Evolutionary conservation across 2,329 filamentous ascomycete species (phyloP).

Genomic region (Didymella segeticola): DNA sequence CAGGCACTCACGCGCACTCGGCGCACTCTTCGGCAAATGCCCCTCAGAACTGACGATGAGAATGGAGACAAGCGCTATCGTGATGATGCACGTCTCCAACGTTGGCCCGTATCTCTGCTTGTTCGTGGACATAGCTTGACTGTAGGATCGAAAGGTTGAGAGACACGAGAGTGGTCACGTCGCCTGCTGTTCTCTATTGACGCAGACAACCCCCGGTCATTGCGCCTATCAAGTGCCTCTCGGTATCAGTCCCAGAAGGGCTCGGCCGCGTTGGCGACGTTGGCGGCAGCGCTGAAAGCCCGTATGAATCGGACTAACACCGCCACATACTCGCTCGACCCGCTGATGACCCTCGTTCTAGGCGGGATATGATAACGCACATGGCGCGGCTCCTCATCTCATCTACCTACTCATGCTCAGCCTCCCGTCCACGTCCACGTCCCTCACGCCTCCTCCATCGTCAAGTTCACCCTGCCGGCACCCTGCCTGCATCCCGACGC

Average conservation of each 20-base stretch:
- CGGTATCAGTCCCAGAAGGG: constrained; percentile 14
- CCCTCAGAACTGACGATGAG: constrained; percentile 2
- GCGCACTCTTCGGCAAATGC: constrained; percentile 2
- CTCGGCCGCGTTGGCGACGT: constrained; percentile 17
- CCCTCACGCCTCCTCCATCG: constrained; percentile 6
- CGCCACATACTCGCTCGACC: constrained; percentile 18
- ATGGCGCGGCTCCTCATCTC: constrained; percentile 15
- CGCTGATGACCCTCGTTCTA: constrained; percentile 14
- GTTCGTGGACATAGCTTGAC: neutral
- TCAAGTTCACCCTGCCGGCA: constrained; percentile 3
- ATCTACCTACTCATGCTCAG: constrained; percentile 7
- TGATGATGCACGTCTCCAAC: constrained; percentile 8
- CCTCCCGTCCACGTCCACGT: neutral
- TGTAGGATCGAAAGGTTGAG: neutral
- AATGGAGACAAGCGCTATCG: constrained; percentile 16
- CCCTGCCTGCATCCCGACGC: constrained; percentile 1
- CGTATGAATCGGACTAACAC: constrained; percentile 15
- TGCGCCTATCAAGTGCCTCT: constrained; percentile 15
- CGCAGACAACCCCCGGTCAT: constrained; percentile 1
- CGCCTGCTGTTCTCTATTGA: constrained; percentile 2
- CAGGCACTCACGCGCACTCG: too few species aligned
- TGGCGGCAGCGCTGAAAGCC: constrained; percentile 12
- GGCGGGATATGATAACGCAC: constrained; percentile 16
- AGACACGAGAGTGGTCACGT: neutral
- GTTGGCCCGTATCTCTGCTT: neutral